Evolutionary conservation across 805 yeast species (phyloP).

Genomic region (Metschnikowia chrysomelidarum): DNA sequence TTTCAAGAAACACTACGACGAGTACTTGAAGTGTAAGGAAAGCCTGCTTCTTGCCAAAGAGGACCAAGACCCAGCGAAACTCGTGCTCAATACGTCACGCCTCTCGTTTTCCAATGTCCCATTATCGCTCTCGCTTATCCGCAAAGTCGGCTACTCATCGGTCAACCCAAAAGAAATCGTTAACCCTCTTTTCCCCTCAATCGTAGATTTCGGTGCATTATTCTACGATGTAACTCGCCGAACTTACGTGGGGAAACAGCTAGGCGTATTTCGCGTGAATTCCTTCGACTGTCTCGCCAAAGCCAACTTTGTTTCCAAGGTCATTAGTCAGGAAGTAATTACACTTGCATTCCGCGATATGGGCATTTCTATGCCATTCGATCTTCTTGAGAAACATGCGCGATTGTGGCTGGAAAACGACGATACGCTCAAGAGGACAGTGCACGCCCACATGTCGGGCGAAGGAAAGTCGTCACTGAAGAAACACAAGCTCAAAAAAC

Average conservation of each 20-base stretch:
- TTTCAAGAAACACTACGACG: constrained; percentile 24
- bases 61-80: constrained; percentile 23
- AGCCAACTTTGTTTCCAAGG: constrained; percentile 47
- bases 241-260: constrained; percentile 44
- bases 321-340: constrained; percentile 48
- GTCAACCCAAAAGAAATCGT: constrained; percentile 34
- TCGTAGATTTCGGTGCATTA: constrained; percentile 47
- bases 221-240: constrained; percentile 38
- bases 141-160: constrained; percentile 34
- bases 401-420: constrained; percentile 51
- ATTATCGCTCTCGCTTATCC: constrained; percentile 30
- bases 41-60: constrained; percentile 5
- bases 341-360: constrained; percentile 46
- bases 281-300: constrained; percentile 50
- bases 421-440: constrained; percentile 35
- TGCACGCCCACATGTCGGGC: constrained; percentile 38
- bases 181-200: constrained; percentile 27
- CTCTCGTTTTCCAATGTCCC: constrained; percentile 31
- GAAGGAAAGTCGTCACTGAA: constrained; percentile 45
- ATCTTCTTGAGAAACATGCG: constrained; percentile 39
- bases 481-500: constrained; percentile 33
- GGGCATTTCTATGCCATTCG: constrained; percentile 32
- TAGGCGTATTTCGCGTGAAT: constrained; percentile 50
- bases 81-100: constrained; percentile 23
- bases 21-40: constrained; percentile 11